Percentiles rank a stretch among this genome's conserved stretches.
These are phyloP conservation scores for Exophiala alcalophila DNA, from an alignment of 2,329 filamentous ascomycete species.

Conservation along the genomic window DNA sequence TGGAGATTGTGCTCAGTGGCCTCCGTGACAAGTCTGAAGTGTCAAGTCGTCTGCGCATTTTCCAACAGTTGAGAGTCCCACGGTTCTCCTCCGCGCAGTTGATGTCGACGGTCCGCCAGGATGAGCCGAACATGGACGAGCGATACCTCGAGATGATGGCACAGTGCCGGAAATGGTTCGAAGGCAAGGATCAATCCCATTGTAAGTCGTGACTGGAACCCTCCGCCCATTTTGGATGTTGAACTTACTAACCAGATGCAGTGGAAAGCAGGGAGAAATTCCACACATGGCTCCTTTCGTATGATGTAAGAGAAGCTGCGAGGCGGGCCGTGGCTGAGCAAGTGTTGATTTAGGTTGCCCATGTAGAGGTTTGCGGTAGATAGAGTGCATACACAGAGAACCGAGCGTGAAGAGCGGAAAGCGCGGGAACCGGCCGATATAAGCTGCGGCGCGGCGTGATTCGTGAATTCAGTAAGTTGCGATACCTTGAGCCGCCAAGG, in stretches of 20 bases:
- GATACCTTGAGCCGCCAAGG: no score
- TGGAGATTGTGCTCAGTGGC: neutral
- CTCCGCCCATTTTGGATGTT: no score
- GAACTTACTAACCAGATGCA: neutral
- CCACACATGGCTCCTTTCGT: slow-evolving; percentile 1
- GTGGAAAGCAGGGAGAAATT: slow-evolving; percentile 1
- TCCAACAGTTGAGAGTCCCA: neutral
- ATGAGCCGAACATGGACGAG: slow-evolving; percentile 1
- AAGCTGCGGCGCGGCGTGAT: no score
- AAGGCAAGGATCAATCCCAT: slow-evolving; percentile 2
- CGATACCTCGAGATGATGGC: neutral
- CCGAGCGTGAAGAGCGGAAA: no score
- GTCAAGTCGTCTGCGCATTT: neutral
- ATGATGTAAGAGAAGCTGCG: neutral
- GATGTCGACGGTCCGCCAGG: slow-evolving; percentile 3
- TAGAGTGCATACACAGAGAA: no score
- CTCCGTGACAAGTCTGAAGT: neutral
- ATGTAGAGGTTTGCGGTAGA: no score
- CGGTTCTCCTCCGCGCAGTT: neutral
- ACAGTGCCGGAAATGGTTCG: slow-evolving; percentile 8
- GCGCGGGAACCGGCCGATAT: no score
- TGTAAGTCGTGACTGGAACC: neutral
- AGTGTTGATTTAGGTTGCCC: no score
- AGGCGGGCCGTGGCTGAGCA: neutral
- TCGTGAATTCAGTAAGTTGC: no score